Evolutionary conservation across 805 yeast genomes (phyloP).

Genomic region (Candida gorgasii): DNA sequence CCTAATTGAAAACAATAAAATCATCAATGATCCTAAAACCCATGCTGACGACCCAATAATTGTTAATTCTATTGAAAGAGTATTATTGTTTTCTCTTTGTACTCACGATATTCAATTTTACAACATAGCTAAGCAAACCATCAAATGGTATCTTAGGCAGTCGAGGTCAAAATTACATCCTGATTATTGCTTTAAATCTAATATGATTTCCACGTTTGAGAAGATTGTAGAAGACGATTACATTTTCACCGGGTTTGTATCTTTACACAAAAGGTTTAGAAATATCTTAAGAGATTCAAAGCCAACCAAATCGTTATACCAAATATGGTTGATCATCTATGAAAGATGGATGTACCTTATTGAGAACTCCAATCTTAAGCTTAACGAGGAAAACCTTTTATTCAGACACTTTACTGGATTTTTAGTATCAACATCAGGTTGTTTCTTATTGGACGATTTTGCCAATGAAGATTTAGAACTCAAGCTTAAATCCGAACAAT

Average conservation of each 20-base stretch:
- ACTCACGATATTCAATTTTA: constrained; percentile 47
- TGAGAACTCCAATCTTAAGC: constrained; percentile 19
- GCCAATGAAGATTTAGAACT: constrained; percentile 22
- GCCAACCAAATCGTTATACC: constrained; percentile 32
- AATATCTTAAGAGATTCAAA: constrained; percentile 26
- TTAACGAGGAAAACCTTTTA: constrained; percentile 43
- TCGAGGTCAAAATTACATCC: constrained; percentile 10
- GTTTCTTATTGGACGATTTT: constrained; percentile 44
- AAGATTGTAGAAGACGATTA: constrained; percentile 51
- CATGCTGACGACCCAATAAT: constrained; percentile 13
- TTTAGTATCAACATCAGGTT: constrained; percentile 69
- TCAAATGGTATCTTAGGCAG: constrained; percentile 31
- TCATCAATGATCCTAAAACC: constrained; percentile 15
- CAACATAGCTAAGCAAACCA: constrained; percentile 38
- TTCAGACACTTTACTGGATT: constrained; percentile 73
- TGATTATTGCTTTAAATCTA: constrained; percentile 11
- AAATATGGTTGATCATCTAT: constrained; percentile 48
- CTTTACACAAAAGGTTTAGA: constrained; percentile 68
- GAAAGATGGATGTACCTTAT: constrained; percentile 46
- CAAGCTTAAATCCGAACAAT: constrained; percentile 30
- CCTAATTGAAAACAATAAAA: constrained; percentile 16
- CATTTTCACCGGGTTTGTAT: constrained; percentile 69
- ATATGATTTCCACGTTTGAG: constrained; percentile 29
- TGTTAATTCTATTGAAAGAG: constrained; percentile 33
- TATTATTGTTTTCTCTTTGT: constrained; percentile 39